Evolutionary conservation across 176 grass and related monocot genomes (phyloP).

Genomic region (Pharus latifolius): DNA sequence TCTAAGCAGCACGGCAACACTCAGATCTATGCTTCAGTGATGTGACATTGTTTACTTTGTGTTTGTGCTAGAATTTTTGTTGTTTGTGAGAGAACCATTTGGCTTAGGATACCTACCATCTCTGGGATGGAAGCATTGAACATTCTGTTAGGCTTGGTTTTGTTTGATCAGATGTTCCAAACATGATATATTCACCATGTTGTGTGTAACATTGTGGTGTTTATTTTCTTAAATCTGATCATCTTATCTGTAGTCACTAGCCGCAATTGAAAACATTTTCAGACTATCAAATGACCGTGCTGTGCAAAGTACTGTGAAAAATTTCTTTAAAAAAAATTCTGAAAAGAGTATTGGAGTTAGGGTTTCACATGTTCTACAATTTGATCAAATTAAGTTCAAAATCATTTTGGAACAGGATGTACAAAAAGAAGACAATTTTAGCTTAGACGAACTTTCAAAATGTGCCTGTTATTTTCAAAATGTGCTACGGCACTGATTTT

Average conservation of each 20-base stretch:
- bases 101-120: not conserved
- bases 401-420: too few species aligned
- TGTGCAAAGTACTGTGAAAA: too few species aligned
- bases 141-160: not conserved
- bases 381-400: too few species aligned
- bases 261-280: not conserved
- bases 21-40: not conserved
- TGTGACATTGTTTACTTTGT: constrained; percentile 1
- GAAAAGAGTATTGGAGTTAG: too few species aligned
- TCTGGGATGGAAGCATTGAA: not conserved
- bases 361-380: too few species aligned
- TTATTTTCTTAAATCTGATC: not conserved
- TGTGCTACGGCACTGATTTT: too few species aligned
- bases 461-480: too few species aligned
- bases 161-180: not conserved
- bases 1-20: not conserved
- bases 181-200: not conserved
- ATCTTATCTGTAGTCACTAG: not conserved
- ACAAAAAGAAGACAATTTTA: too few species aligned
- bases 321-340: too few species aligned
- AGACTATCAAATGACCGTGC: too few species aligned
- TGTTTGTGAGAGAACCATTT: not conserved
- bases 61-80: not conserved
- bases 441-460: too few species aligned
- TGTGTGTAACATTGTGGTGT: not conserved